Evolutionary conservation across 169 alveolate genomes (phyloP), one percentile per base, ranked within the genome.

Genomic region (Blepharisma undulans): DNA sequence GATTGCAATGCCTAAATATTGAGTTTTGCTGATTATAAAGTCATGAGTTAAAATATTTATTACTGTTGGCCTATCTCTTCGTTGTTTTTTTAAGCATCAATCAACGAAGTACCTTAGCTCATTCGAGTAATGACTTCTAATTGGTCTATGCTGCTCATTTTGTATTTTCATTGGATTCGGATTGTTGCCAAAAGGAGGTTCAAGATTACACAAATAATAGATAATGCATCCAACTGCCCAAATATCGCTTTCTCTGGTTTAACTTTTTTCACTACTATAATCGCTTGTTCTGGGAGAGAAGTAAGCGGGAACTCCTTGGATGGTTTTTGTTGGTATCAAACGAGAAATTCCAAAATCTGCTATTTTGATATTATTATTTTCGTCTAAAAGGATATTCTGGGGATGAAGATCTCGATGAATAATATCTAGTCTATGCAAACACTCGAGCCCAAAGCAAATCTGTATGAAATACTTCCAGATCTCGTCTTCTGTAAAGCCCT

Each of bases 181-280:
- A 76, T 95, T 95, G 12, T 97, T 97, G 87, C 95, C 60, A 86
- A 95, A 95, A 21, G 97, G 97, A 27, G 95, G 97, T 84, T 94
- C 95, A 71, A 95, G 94, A 25, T 98, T 93, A 85, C 99, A 98
- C 88, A 98, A 85, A 88, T 98, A 98, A 94, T 96, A 96, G 7
- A 95, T 81, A 0, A 96, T 95, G 60, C 97, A 94, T 8, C 97
- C 98, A 16, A 96, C 72, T 27, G 97, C 92, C 98, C 98, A 96
- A 76, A 96, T 90, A 92, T 96, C 98, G 61, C 99, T 98, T 90
- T 99, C 99, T 97, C 99, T 99, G 16, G 99, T 97, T 96, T 99
- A 99, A 61, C 99, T 98, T 88, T 99, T 99, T 97, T 99, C 97
- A 92, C 98, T 98, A 95, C 98, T 98, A 8, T 99, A 99, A 91